Base-by-base conservation (phyloP, 352 stramenopile genomes). In the Phytophthora vignae region DNA sequence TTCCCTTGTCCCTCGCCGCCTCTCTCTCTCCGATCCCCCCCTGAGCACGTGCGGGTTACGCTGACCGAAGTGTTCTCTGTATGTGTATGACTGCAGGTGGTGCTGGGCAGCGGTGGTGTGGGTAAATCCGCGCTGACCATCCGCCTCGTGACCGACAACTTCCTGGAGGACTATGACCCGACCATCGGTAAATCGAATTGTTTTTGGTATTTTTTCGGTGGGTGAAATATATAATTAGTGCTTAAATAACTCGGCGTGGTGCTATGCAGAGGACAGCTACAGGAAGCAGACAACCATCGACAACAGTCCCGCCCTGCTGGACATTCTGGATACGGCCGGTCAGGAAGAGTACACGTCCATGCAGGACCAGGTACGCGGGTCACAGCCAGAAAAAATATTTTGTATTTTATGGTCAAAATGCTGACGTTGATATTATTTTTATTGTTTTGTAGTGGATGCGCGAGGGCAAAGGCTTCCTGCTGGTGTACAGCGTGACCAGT, bases 261-360 rank as follows among this genome's bases (percentile, higher is more conserved):
- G 25, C 4, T 29, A 29, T 29, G 66, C 58, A 96, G 92, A 98
- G 87, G 93, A 98, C 76, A 97, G 92, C 75, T 98, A 98, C 79
- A 82, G 90, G 57, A 97, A 97, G 80, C 92, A 95, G 70, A 90
- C 94, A 31, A 89, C 87, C 31, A 94, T 98, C 25, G 92, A 97
- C 73, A 83, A 87, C 57, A 81, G 85, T 55, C 84, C 87, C 54
- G 90, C 90, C 61, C 74, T 96, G 67, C 79, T 98, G 42, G 91
- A 98, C 55, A 97, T 98, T 60, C 79, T 98, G 36, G 93, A 98
- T 90, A 98, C 93, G 54, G 93, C 93, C 22, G 93, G 93, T 10
- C 93, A 98, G 76, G 93, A 98, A 63, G 92, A 97, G 72, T 98
- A 97, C 85, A 96, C 90, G 75, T 93, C 88, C 33, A 94, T 98